Evolutionary conservation across 179 eudicot species (phyloP), one percentile per base, ranked within the genome.

Genomic region (Gypsophila paniculata): DNA sequence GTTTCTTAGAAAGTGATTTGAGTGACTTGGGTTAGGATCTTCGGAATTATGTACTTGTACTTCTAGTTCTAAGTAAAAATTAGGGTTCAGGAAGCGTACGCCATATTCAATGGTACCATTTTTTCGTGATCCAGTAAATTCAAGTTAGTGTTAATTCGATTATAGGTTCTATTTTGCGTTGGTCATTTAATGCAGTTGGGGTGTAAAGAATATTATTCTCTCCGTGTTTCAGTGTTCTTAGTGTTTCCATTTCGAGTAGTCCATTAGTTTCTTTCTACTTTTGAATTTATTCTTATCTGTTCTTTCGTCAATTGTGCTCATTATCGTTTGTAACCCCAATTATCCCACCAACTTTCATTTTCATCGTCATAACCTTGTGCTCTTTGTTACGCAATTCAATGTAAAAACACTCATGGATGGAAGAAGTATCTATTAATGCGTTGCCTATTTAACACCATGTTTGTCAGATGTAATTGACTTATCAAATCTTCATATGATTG

Each of bases 11-110:
- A 60, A 38, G 39, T 11, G 60, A 13, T 18, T 15, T 60, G 64
- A 8, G 64, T 60, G 64, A 60, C 64, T 23, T 25, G 38, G 64
- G 64, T 60, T 26, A n/a, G n/a, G n/a, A n/a, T n/a, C n/a, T n/a
- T n/a, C 2, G 38, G 4, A 60, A 26, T 29, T 60, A 10, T 26
- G 38, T 12, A 26, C n/a, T 60, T 59, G 36, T 25, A 60, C 12
- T 60, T 29, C 64, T 14, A 60, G 38, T 36, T 36, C 34, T 51
- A 49, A 25, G 61, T 68, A 34, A 54, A 25, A 15, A 8, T 55
- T 52, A 6, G 46, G 39, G 71, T 13, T 61, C 12, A 13, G 44
- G 21, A 59, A 17, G 17, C 6, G 29, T 23, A 14, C 17, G 23
- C 17, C 6, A 18, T 49, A 26, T 5, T 11, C 44, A 48, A 7